Evolutionary conservation across 2,329 filamentous ascomycete species (phyloP).

Genomic region (Cryphonectria naterciae): DNA sequence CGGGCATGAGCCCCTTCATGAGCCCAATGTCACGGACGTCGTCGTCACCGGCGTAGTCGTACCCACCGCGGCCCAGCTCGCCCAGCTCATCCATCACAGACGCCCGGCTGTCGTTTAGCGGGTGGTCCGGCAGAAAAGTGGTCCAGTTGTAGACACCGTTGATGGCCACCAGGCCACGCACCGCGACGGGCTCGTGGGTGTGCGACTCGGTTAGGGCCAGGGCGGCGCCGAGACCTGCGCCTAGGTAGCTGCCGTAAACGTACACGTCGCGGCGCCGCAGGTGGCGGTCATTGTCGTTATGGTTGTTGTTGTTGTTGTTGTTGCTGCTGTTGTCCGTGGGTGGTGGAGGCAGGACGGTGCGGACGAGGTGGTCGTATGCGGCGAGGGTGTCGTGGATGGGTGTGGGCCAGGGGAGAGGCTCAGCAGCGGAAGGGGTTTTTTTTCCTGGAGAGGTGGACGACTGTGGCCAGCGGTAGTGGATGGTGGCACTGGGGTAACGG

Average conservation of each 20-base stretch:
- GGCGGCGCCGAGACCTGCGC: slow-evolving; percentile 59
- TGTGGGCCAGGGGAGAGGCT: slow-evolving; percentile 53
- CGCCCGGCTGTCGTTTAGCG: slow-evolving; percentile 41
- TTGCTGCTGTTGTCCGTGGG: slow-evolving; percentile 20
- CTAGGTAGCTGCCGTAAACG: slow-evolving; percentile 62
- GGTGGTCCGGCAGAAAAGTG: slow-evolving; percentile 59
- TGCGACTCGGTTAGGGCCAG: slow-evolving; percentile 61
- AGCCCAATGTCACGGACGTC: slow-evolving; percentile 45
- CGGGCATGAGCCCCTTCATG: slow-evolving; percentile 38
- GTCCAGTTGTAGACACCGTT: slow-evolving; percentile 70
- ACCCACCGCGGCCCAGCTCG: slow-evolving; percentile 29
- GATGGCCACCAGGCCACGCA: slow-evolving; percentile 59
- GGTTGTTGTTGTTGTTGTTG: slow-evolving; percentile 21
- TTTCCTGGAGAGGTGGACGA: not conserved
- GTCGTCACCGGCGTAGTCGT: slow-evolving; percentile 29
- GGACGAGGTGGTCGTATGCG: slow-evolving; percentile 57
- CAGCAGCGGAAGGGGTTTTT: not conserved
- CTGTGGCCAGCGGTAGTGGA: slow-evolving; percentile 63
- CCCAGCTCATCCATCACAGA: slow-evolving; percentile 29
- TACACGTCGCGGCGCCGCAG: slow-evolving; percentile 46
- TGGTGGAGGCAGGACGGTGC: slow-evolving; percentile 49
- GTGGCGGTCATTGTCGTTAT: not conserved
- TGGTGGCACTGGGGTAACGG: slow-evolving; percentile 53
- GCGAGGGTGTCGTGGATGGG: slow-evolving; percentile 60
- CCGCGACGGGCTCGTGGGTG: slow-evolving; percentile 46